Evolutionary conservation across 1,284 basidiomycete genomes (phyloP), one percentile per base, ranked within the genome.

Genomic region (Laetiporus sulphureus): DNA sequence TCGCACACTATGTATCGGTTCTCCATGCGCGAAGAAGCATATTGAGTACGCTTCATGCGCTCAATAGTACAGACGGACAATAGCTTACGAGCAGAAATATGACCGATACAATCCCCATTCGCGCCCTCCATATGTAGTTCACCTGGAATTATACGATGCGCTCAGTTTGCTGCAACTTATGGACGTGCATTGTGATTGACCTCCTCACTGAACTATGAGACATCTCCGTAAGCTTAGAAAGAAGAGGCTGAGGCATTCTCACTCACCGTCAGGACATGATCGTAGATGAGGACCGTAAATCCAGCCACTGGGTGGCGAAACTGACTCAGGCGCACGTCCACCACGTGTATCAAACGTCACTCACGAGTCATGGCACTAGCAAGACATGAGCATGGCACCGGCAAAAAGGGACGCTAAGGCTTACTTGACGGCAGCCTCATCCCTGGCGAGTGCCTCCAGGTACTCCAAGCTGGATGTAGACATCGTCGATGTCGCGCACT

Each of bases 1-100:
- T 42, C 58, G 44, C 32, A 61, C 59, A 61, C 53, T 27, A 55
- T 46, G 37, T 61, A 61, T 12, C 59, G 57, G 40, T 61, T 61
- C 59, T 61, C n/a, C n/a, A n/a, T n/a, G n/a, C n/a, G n/a, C n/a
- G n/a, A n/a, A n/a, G n/a, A n/a, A 29, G 10, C 12, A n/a, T 2
- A 8, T 19, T 30, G 31, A 40, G 32, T 25, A 35, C 10, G 11
- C 23, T 19, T 13, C 5, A 16, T n/a, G 10, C 3, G 4, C 10
- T 18, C n/a, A 27, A 13, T 12, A 12, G 5, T 4, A 15, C 21
- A 19, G 33, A n/a, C n/a, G 32, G 29, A 32, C 19, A 2, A 12
- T 6, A 5, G 51, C 59, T 31, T 25, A 61, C 59, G 20, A 61
- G 35, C 7, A 61, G 46, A 36, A 61, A 61, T 31, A 61, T 52